A percentile compares a stretch with the other conserved stretches of the same genome.
Evolutionary conservation across 495 filamentous ascomycete genomes (phyloP).

Genomic region (Penicillium waksmanii): DNA sequence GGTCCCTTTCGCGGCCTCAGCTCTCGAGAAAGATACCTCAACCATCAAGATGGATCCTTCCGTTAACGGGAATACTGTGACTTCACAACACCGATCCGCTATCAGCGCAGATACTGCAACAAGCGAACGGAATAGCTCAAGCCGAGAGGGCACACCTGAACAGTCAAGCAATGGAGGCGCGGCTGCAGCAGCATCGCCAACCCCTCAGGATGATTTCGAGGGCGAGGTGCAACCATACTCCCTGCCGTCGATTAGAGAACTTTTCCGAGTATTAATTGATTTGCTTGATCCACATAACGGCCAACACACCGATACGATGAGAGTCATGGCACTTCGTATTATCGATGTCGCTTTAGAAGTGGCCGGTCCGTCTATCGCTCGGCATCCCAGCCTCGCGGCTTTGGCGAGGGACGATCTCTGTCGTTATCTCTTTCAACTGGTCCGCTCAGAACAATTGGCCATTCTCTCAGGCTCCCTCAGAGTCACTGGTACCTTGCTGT

Average conservation of each 20-base stretch:
- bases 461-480: slow-evolving; percentile 90
- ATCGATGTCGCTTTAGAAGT: slow-evolving; percentile 98
- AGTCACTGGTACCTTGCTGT: slow-evolving; percentile 86
- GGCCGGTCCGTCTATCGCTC: slow-evolving; percentile 92
- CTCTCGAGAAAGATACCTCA: slow-evolving; percentile 56
- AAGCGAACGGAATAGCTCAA: slow-evolving; percentile 39
- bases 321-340: slow-evolving; percentile 95
- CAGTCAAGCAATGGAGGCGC: slow-evolving; percentile 41
- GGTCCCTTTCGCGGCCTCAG: slow-evolving; percentile 55
- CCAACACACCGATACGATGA: slow-evolving; percentile 90
- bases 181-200: slow-evolving; percentile 50
- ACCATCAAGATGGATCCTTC: slow-evolving; percentile 85
- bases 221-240: slow-evolving; percentile 83
- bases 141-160: slow-evolving; percentile 39
- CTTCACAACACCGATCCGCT: slow-evolving; percentile 49
- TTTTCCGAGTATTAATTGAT: slow-evolving; percentile 94
- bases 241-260: slow-evolving; percentile 87
- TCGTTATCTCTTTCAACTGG: slow-evolving; percentile 93
- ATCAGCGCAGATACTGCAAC: slow-evolving; percentile 47
- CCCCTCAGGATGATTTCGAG: slow-evolving; percentile 38
- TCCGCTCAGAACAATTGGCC: slow-evolving; percentile 92
- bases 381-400: slow-evolving; percentile 84
- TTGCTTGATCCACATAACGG: slow-evolving; percentile 90
- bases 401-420: slow-evolving; percentile 94
- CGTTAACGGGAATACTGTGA: slow-evolving; percentile 70